A percentile compares a stretch with the other conserved stretches of the same genome.
Evolutionary conservation across 1,284 basidiomycete species (phyloP).

Genomic region (Schizophyllum commune): DNA sequence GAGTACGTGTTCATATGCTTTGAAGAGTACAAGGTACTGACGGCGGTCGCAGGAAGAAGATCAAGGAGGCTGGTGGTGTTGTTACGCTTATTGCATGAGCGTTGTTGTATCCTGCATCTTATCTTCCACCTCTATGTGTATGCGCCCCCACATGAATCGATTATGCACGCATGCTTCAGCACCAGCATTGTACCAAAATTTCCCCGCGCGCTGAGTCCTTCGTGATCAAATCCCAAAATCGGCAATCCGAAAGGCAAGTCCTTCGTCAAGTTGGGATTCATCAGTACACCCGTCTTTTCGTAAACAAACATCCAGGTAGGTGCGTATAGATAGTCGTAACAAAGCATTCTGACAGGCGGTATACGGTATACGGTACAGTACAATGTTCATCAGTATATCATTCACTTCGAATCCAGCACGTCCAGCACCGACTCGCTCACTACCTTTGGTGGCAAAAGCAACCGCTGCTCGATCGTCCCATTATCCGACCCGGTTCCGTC

Average conservation of each 20-base stretch:
- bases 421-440: slow-evolving; percentile 64
- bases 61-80: slow-evolving; percentile 92
- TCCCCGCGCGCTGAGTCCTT: no score
- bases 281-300: no score
- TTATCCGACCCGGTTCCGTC: slow-evolving; percentile 18
- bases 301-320: no score
- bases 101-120: slow-evolving; percentile 5
- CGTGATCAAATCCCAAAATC: no score
- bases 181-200: background rate
- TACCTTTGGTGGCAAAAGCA: slow-evolving; percentile 61
- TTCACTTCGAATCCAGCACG: slow-evolving; percentile 35
- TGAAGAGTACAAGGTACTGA: slow-evolving; percentile 7
- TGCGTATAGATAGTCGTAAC: no score
- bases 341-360: no score
- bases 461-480: slow-evolving; percentile 45
- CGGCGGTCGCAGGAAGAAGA: slow-evolving; percentile 50
- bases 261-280: no score
- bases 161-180: background rate
- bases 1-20: slow-evolving; percentile 52
- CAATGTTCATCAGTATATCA: background rate
- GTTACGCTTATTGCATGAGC: slow-evolving; percentile 84
- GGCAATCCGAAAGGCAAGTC: no score
- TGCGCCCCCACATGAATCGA: slow-evolving; percentile 10
- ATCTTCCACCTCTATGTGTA: slow-evolving; percentile 5
- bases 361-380: background rate